Percentiles rank a stretch among this genome's conserved stretches.
Conservation (phyloP, 768 basidiomycete genomes). For the Pulveroboletus sp. region DNA sequence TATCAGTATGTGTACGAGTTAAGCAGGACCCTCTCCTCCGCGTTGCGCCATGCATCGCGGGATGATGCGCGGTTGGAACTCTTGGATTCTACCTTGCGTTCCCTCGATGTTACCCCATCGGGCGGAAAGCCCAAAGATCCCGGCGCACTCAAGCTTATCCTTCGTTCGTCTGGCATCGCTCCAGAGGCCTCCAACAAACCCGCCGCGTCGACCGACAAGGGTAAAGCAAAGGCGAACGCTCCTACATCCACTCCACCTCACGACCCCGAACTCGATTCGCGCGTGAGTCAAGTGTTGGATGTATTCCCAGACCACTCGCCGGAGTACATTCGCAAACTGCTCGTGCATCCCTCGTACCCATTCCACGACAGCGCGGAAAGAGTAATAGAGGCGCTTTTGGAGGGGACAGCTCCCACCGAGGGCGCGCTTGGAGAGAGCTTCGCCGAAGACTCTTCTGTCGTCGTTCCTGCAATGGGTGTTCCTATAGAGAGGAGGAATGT, state of each 20-base stretch:
- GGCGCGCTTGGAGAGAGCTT: slow-evolving; percentile 24
- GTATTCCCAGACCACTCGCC: slow-evolving; percentile 65
- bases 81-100: slow-evolving; percentile 49
- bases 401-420: slow-evolving; percentile 59
- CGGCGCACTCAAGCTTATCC: slow-evolving; percentile 60
- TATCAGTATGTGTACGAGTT: slow-evolving; percentile 70
- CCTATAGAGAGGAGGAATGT: slow-evolving; percentile 61
- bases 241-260: slow-evolving; percentile 12
- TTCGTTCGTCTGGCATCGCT: slow-evolving; percentile 57
- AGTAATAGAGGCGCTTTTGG: slow-evolving; percentile 70
- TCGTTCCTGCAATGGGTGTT: slow-evolving; percentile 2
- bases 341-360: slow-evolving; percentile 44
- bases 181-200: slow-evolving; percentile 23
- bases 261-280: slow-evolving; percentile 50
- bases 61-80: slow-evolving; percentile 59
- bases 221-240: slow-evolving; percentile 39
- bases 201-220: slow-evolving; percentile 29
- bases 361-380: slow-evolving; percentile 58
- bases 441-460: background rate
- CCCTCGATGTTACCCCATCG: slow-evolving; percentile 30
- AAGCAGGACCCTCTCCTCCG: slow-evolving; percentile 44
- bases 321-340: slow-evolving; percentile 56
- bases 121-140: slow-evolving; percentile 33
- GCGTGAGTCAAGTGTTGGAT: slow-evolving; percentile 70
- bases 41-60: slow-evolving; percentile 43